Evolutionary conservation across 805 yeast species (phyloP).

Genomic region (Candida germanica): DNA sequence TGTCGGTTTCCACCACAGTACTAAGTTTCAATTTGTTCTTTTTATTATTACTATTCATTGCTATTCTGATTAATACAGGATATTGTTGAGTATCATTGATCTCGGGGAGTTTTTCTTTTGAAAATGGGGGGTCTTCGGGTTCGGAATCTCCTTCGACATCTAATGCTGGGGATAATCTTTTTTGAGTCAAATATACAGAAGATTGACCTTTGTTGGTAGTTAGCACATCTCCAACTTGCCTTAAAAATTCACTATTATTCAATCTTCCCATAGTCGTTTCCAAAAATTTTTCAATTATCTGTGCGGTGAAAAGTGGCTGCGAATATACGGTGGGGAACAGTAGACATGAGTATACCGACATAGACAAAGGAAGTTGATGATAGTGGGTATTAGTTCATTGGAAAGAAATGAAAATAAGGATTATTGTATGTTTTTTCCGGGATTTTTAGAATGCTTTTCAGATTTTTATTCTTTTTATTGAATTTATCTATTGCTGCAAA

Average conservation of each 20-base stretch:
- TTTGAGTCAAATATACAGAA: constrained; percentile 59
- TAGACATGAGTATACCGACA: too few species aligned
- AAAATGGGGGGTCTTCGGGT: not conserved
- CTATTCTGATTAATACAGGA: constrained; percentile 65
- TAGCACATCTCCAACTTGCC: constrained; percentile 21
- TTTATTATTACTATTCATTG: constrained; percentile 50
- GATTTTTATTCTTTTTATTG: too few species aligned
- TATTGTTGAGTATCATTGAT: constrained; percentile 40
- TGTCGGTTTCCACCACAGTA: constrained; percentile 63
- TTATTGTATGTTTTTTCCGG: too few species aligned
- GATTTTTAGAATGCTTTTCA: too few species aligned
- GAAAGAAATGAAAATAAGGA: too few species aligned
- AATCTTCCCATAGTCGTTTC: constrained; percentile 25
- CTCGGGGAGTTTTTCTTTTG: too few species aligned
- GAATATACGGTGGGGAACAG: too few species aligned
- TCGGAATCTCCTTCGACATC: constrained; percentile 19
- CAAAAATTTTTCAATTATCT: constrained; percentile 3
- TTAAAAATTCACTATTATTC: constrained; percentile 30
- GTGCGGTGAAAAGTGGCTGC: too few species aligned
- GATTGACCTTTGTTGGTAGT: constrained; percentile 38
- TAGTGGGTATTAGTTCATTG: too few species aligned
- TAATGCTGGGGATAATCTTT: constrained; percentile 38
- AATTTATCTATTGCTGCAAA: too few species aligned
- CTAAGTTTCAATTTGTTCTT: constrained; percentile 57
- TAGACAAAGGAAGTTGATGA: too few species aligned